A percentile compares a stretch with the other conserved stretches of the same genome.
Evolutionary conservation across 192 early-diverging fungal species (phyloP).

Genomic region (Ambispora gerdemannii): DNA sequence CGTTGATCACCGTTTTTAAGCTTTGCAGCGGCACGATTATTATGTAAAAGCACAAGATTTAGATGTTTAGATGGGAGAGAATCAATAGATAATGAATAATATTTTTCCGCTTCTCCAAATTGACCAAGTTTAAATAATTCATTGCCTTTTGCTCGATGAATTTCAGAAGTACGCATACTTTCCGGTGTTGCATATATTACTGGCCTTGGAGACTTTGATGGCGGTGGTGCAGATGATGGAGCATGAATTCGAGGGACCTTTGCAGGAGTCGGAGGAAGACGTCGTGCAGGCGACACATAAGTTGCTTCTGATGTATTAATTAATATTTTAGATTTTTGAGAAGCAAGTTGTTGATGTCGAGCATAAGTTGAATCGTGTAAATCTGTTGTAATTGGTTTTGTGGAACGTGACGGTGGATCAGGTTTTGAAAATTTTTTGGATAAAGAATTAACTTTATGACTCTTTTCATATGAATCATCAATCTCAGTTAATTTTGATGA

Average conservation of each 20-base stretch:
- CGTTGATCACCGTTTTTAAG: constrained; percentile 83
- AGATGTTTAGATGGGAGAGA: constrained; percentile 62
- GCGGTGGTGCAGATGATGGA: constrained; percentile 34
- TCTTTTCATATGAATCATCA: neutral
- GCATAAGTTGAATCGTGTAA: neutral
- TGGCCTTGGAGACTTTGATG: constrained; percentile 33
- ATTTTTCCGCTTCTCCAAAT: constrained; percentile 72
- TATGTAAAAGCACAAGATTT: constrained; percentile 62
- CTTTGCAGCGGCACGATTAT: constrained; percentile 80
- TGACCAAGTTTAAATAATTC: constrained; percentile 86
- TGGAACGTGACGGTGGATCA: neutral
- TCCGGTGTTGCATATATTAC: constrained; percentile 43
- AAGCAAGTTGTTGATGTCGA: neutral
- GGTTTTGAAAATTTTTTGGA: constrained; percentile 21
- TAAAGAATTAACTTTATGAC: neutral
- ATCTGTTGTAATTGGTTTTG: neutral
- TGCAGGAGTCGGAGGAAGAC: constrained; percentile 4
- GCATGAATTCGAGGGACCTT: neutral
- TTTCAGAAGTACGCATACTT: constrained; percentile 40
- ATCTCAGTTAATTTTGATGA: neutral
- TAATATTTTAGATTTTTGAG: neutral
- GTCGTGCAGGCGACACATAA: constrained; percentile 36
- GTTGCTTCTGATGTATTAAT: constrained; percentile 10
- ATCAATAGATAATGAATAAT: constrained; percentile 67
- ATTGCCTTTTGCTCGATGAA: constrained; percentile 67